Base-by-base conservation (phyloP, 352 stramenopile species). In the Plasmopara viticola region DNA sequence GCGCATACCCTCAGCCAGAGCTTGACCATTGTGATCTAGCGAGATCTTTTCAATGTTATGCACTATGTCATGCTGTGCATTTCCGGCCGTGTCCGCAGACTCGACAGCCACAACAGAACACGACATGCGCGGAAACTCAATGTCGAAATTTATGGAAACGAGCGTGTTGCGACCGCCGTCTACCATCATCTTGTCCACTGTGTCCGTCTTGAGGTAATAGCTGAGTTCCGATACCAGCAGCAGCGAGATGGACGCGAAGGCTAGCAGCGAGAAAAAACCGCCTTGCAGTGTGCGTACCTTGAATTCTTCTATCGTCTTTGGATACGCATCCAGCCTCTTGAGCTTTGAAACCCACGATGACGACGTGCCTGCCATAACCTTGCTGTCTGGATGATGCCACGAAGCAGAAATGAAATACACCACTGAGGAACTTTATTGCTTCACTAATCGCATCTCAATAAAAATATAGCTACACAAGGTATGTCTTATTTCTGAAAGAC, bases 291-390 rank as follows among this genome's bases (percentile, higher is more conserved):
- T 93, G 55, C 79, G 78, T 51, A 91, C 80, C 67, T 91, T 93
- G 64, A 93, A 93, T 70, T 93, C 83, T 49, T 93, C 83, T 51
- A 93, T 88, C 28, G 83, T 91, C 73, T 93, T 93, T 13, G 83
- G 83, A 51, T 93, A 87, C 53, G 79, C 78, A 66, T 93, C 83
- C 50, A 93, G 69, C 31, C 72, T 65, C 51, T 70, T 67, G 41
- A 77, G 68, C 58, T 64, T 66, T 15, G 61, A 58, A 43, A 60
- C 25, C 68, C 64, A 73, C 35, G 64, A 70, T 15, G 53, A 53
- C 28, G 55, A 46, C 15, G 7, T 5, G 20, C 17, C 15, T 12
- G 41, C 41, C 40, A 40, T 47, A 45, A 51, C 52, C 20, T 25
- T 25, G 20, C 20, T 25, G 20, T 25, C 20, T 25, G 20, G 18